Percentiles rank a stretch among this genome's conserved stretches.
Evolutionary conservation across 371 early-diverging fungal species (phyloP).

Genomic region (Mucor saturninus): DNA sequence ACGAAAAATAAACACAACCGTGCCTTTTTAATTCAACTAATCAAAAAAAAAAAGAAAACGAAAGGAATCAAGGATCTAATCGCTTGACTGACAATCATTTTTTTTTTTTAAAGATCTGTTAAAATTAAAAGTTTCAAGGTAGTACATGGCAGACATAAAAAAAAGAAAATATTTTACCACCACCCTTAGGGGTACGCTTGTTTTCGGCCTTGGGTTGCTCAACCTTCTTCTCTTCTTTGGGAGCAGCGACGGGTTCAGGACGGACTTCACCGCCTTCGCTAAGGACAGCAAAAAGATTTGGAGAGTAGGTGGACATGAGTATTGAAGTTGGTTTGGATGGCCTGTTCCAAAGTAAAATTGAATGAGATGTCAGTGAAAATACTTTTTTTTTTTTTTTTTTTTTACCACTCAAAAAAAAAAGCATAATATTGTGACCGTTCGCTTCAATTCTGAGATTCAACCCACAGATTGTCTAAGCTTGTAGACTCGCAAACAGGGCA

Average conservation of each 20-base stretch:
- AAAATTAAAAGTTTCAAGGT: not conserved
- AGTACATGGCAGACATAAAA: not conserved
- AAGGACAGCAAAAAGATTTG: slow-evolving; percentile 17
- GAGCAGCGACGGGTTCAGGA: slow-evolving; percentile 12
- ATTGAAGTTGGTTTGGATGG: slow-evolving; percentile 16
- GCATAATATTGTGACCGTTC: too few species aligned
- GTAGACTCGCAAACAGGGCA: too few species aligned
- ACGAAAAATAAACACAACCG: not conserved
- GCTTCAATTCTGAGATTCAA: too few species aligned
- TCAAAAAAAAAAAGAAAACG: too few species aligned
- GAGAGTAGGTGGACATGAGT: slow-evolving; percentile 15
- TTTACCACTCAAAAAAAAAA: not conserved
- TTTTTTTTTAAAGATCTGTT: not conserved
- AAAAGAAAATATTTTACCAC: slow-evolving; percentile 2
- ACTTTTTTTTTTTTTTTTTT: not conserved
- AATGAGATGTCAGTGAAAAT: slow-evolving; percentile 1
- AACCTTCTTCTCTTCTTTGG: slow-evolving; percentile 14
- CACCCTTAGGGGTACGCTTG: slow-evolving; percentile 1
- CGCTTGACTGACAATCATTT: not conserved
- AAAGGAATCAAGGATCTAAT: too few species aligned
- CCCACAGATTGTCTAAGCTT: too few species aligned
- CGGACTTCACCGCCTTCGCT: slow-evolving; percentile 16
- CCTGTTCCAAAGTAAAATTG: slow-evolving; percentile 7
- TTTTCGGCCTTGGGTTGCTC: slow-evolving; percentile 11
- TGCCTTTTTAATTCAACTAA: not conserved